phyloP scores from a whole-genome alignment of 148 eudicot species.

The Persicaria tinctoria region DNA sequence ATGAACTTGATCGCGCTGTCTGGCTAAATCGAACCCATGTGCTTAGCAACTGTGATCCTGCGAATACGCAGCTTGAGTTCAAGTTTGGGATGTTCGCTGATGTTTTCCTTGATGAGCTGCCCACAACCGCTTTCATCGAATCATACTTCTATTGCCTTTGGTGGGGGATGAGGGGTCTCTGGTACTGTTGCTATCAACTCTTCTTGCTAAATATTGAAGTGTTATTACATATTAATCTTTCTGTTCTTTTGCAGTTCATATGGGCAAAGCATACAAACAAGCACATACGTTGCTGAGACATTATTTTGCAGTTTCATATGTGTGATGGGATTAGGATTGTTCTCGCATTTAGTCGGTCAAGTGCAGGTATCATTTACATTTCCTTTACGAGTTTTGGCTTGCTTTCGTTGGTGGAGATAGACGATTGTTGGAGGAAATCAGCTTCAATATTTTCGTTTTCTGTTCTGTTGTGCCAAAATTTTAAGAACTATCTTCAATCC shows the following conservation, averaged over 20 bases:
- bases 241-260: slow-evolving; percentile 51
- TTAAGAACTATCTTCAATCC: slow-evolving; percentile 20
- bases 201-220: slow-evolving; percentile 13
- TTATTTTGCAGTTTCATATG: slow-evolving; percentile 53
- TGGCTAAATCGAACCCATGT: slow-evolving; percentile 48
- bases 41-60: slow-evolving; percentile 42
- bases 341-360: slow-evolving; percentile 74
- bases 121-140: slow-evolving; percentile 31
- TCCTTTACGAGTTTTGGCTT: neutral
- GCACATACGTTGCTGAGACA: slow-evolving; percentile 47
- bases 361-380: slow-evolving; percentile 54
- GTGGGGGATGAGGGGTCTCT: slow-evolving; percentile 74
- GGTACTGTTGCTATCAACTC: slow-evolving; percentile 27
- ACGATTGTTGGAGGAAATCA: neutral
- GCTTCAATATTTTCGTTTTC: neutral
- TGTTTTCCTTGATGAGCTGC: slow-evolving; percentile 49
- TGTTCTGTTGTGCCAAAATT: neutral
- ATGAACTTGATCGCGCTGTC: slow-evolving; percentile 11
- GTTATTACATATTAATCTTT: neutral
- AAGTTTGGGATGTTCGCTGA: slow-evolving; percentile 65
- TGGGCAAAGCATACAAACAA: slow-evolving; percentile 57
- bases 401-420: neutral
- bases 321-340: slow-evolving; percentile 61
- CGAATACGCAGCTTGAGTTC: slow-evolving; percentile 19
- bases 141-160: slow-evolving; percentile 82